These are phyloP conservation scores for Saturnispora galanensis DNA, from an alignment of 805 yeast species.

Conservation along the genomic window DNA sequence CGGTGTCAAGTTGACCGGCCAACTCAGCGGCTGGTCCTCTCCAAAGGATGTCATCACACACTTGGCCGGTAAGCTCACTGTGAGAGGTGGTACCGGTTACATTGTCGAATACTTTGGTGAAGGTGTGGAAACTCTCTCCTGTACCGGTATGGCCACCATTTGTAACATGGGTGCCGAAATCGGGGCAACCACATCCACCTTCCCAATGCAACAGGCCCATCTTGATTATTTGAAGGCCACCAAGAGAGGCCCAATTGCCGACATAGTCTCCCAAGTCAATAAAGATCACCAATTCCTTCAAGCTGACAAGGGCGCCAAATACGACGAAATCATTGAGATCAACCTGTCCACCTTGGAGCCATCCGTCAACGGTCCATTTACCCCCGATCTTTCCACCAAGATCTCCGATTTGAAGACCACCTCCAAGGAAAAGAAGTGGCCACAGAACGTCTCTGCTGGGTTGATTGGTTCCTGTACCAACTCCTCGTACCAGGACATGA, in stretches of 20 bases:
- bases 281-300: conserved; percentile 52
- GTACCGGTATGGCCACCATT: conserved; percentile 99
- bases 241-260: conserved; percentile 74
- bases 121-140: conserved; percentile 84
- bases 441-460: conserved; percentile 85
- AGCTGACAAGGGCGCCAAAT: conserved; percentile 90
- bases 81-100: conserved; percentile 96
- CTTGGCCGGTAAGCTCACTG: conserved; percentile 90
- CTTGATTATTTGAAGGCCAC: conserved; percentile 80
- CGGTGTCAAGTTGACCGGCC: conserved; percentile 92
- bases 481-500: conserved; percentile 97
- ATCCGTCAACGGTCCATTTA: conserved; percentile 94
- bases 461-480: conserved; percentile 97
- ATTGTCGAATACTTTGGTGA: conserved; percentile 95
- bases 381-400: conserved; percentile 96
- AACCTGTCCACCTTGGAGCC: conserved; percentile 88
- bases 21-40: conserved; percentile 89
- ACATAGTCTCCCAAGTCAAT: conserved; percentile 62
- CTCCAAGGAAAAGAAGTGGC: conserved; percentile 85
- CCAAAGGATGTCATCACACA: conserved; percentile 93
- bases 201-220: conserved; percentile 93
- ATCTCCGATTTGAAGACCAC: conserved; percentile 78
- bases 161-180: conserved; percentile 99
- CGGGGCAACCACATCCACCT: conserved; percentile 95
- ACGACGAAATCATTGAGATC: conserved; percentile 87